Percentiles rank a stretch among this genome's conserved stretches.
Evolutionary conservation across 495 filamentous ascomycete species (phyloP).

Genomic region (Xylaria curta): DNA sequence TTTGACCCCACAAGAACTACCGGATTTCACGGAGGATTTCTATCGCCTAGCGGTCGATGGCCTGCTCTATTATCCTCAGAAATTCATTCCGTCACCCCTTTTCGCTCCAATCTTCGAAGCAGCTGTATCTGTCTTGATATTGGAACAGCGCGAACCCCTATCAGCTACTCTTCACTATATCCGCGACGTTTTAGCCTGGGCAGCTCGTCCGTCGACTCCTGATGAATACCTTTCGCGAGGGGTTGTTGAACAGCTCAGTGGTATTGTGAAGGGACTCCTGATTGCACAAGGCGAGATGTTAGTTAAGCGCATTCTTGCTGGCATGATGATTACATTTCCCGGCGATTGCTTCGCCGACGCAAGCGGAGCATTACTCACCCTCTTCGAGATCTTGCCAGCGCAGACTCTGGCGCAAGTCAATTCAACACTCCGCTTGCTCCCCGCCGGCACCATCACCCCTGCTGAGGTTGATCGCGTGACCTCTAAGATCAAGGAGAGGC

Average conservation of each 20-base stretch:
- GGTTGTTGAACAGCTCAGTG: conserved; percentile 62
- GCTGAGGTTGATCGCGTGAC: conserved; percentile 68
- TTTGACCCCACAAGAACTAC: conserved; percentile 81
- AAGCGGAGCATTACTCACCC: conserved; percentile 83
- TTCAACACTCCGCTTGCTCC: conserved; percentile 80
- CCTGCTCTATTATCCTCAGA: conserved; percentile 86
- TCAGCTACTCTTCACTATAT: conserved; percentile 92
- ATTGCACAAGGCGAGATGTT: conserved; percentile 75
- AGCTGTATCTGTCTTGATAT: conserved; percentile 78
- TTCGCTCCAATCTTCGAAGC: conserved; percentile 85
- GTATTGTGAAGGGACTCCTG: conserved; percentile 74
- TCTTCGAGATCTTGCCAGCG: conserved; percentile 86
- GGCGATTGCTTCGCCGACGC: conserved; percentile 93
- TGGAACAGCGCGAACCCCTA: conserved; percentile 90
- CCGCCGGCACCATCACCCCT: conserved; percentile 74
- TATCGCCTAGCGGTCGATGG: conserved; percentile 92
- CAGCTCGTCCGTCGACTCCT: conserved; percentile 73
- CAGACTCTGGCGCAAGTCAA: conserved; percentile 81
- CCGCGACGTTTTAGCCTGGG: conserved; percentile 90
- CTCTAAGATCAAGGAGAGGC: conserved; percentile 67
- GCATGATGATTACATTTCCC: conserved; percentile 99
- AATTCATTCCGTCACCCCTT: conserved; percentile 76
- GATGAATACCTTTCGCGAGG: conserved; percentile 67
- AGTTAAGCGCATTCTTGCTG: conserved; percentile 84
- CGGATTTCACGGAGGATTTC: conserved; percentile 98